Conservation (phyloP, 495 filamentous ascomycete species). For the Aspergillus sclerotiicarbonarius region DNA sequence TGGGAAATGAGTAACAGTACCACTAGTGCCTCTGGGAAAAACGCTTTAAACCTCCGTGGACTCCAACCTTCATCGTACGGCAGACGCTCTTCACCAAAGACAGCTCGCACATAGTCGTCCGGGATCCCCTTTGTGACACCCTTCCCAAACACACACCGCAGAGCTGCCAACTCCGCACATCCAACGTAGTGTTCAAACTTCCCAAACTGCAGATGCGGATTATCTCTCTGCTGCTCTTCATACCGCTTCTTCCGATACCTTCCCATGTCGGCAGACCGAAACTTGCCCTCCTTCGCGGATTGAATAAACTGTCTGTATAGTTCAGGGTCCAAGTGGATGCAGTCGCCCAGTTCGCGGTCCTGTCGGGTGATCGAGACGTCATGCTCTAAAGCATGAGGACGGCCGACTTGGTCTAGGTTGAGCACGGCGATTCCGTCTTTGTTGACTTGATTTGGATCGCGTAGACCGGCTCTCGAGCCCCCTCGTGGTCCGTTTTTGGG, state of each 20-base stretch:
- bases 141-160: conserved; percentile 15
- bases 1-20: not conserved
- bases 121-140: conserved; percentile 10
- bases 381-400: conserved; percentile 18
- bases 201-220: conserved; percentile 4
- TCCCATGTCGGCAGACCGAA: conserved; percentile 10
- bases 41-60: conserved; percentile 12
- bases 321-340: conserved; percentile 6
- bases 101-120: conserved; percentile 13
- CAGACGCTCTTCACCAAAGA: conserved; percentile 20
- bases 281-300: not conserved
- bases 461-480: conserved; percentile 6
- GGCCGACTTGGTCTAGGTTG: conserved; percentile 17
- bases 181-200: conserved; percentile 9
- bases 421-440: conserved; percentile 9
- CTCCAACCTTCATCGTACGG: conserved; percentile 19
- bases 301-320: conserved; percentile 12
- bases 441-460: conserved; percentile 14
- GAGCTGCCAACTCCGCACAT: conserved; percentile 13
- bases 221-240: conserved; percentile 7
- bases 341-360: conserved; percentile 18
- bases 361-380: conserved; percentile 19
- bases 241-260: conserved; percentile 13
- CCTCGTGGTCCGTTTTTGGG: not conserved
- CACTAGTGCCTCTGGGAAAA: not conserved